Evolutionary conservation across 164 flowering plant genomes (phyloP), one percentile per base, ranked within the genome.

Genomic region (Dillenia suffruticosa): DNA sequence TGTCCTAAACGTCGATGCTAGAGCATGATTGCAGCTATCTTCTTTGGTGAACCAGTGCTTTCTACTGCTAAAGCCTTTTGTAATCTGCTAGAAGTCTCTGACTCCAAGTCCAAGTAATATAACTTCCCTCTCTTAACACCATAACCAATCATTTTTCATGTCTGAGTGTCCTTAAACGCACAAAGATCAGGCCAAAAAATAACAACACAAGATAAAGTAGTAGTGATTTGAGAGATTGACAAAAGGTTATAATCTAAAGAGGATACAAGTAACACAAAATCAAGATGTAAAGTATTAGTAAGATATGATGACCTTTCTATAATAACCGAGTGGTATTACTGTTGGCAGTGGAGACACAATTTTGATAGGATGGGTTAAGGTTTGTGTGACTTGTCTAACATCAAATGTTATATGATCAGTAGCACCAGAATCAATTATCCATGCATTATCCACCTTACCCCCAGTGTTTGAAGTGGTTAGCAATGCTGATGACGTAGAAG

Each of bases 401-500:
- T 68, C 72, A 71, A 71, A 75, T 15, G 72, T 65, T 72, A 75
- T 71, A 58, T 75, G 78, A 50, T 71, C 47, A 15, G 63, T 70
- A 52, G 63, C 59, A 58, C 67, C 63, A 40, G 64, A 76, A 75
- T 75, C 70, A 72, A 67, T 68, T 71, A 68, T 66, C 65, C 75
- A 67, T 63, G 56, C 24, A 50, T 51, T 70, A 53, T 70, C 66
- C 11, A 55, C 17, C 67, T 71, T 71, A 66, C 63, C 56, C 44
- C 12, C 44, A 47, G 60, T 65, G 11, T 12, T 46, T 19, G 24
- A 5, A 54, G 53, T 13, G 15, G 51, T n/a, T 15, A 61, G 26
- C 9, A 65, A 56, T 9, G 62, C 44, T 12, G 65, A 24, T 24
- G 26, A 24, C 26, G 3, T 24, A 24, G 26, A 24, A 24, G 26